Percentiles rank a stretch among this genome's conserved stretches.
phyloP scores from a whole-genome alignment of 208 protist genomes.

The Crithidia thermophila region DNA sequence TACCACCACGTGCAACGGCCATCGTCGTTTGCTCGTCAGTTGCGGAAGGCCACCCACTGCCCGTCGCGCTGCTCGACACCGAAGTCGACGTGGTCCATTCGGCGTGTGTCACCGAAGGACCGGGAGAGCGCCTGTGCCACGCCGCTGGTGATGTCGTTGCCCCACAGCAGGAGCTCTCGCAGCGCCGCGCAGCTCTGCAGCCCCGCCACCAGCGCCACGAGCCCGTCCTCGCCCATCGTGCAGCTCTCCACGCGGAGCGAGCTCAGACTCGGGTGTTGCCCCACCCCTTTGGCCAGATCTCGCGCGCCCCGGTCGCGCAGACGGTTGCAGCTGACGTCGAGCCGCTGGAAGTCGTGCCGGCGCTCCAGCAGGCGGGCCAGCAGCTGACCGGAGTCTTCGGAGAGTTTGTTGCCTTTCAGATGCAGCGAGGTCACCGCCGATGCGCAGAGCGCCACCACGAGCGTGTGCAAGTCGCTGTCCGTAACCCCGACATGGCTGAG shows the following conservation, averaged over 20 bases:
- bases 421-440: conserved; percentile 46
- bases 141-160: conserved; percentile 62
- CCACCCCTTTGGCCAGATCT: conserved; percentile 41
- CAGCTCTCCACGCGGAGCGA: conserved; percentile 51
- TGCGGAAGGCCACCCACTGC: conserved; percentile 23
- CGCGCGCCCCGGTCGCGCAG: conserved; percentile 61
- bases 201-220: conserved; percentile 44
- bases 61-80: conserved; percentile 37
- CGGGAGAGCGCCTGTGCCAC: conserved; percentile 42
- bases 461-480: conserved; percentile 44
- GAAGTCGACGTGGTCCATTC: conserved; percentile 58
- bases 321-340: conserved; percentile 71
- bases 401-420: conserved; percentile 74
- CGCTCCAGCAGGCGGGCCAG: conserved; percentile 61
- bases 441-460: conserved; percentile 54
- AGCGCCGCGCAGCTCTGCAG: conserved; percentile 43
- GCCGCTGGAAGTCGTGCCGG: conserved; percentile 48
- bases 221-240: conserved; percentile 57
- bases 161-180: conserved; percentile 60
- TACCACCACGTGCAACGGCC: no score
- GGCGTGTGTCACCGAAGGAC: conserved; percentile 46
- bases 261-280: conserved; percentile 43
- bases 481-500: conserved; percentile 61
- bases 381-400: conserved; percentile 53
- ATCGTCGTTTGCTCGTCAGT: no score